Conservation (phyloP, 2,329 filamentous ascomycete species). For the Grosmannia penicillata region DNA sequence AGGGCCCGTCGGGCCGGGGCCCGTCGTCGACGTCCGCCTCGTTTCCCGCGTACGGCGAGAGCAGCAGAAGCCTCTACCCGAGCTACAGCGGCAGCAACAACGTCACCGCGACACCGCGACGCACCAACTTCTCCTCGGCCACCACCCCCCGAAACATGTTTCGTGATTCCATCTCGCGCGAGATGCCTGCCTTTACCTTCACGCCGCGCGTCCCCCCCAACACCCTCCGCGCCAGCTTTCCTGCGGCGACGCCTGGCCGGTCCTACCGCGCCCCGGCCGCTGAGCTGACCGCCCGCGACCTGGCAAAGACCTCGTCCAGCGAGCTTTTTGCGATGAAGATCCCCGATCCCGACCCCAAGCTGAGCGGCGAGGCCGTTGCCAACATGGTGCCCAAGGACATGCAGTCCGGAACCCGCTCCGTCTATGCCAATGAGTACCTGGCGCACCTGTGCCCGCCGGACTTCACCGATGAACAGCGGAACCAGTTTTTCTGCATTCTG, state of each 20-base stretch:
- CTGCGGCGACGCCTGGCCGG: constrained; percentile 27
- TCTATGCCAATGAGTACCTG: constrained; percentile 46
- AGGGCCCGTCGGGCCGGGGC: constrained; percentile 15
- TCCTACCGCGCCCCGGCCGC: constrained; percentile 28
- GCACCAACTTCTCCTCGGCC: constrained; percentile 16
- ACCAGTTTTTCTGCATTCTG: constrained; percentile 49
- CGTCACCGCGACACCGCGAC: constrained; percentile 6
- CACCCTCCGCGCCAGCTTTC: constrained; percentile 33
- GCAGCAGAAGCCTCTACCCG: neutral
- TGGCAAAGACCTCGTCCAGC: constrained; percentile 32
- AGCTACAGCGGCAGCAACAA: neutral
- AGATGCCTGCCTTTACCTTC: constrained; percentile 20
- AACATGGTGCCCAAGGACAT: constrained; percentile 38
- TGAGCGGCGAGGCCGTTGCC: constrained; percentile 39
- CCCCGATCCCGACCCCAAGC: constrained; percentile 37
- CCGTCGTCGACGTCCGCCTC: neutral
- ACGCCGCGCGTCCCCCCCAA: constrained; percentile 29
- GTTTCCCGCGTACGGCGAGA: neutral
- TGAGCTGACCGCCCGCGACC: constrained; percentile 31
- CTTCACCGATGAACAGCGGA: constrained; percentile 42
- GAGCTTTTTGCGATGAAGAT: constrained; percentile 46
- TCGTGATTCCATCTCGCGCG: constrained; percentile 15
- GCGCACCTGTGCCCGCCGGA: constrained; percentile 40
- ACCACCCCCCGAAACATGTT: constrained; percentile 20
- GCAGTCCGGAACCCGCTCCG: constrained; percentile 31